These are phyloP conservation scores for Diaporthe velutina DNA, from an alignment of 2,329 filamentous ascomycete species.

Conservation along the genomic window DNA sequence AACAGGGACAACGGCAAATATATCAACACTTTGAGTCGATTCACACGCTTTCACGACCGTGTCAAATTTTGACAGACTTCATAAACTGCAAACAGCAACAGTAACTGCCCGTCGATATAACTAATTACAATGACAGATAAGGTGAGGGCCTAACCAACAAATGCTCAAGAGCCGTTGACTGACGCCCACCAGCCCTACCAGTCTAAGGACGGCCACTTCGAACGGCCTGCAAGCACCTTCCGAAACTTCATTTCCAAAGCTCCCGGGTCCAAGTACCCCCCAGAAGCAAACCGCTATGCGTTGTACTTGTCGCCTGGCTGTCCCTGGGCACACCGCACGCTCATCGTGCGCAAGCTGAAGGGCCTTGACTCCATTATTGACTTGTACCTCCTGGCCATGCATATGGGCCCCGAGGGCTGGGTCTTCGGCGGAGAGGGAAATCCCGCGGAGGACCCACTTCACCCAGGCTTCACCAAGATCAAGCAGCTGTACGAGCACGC, in stretches of 20 bases:
- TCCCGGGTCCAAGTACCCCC: slow-evolving; percentile 64
- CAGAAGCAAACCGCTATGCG: slow-evolving; percentile 71
- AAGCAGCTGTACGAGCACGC: slow-evolving; percentile 79
- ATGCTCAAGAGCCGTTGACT: background rate
- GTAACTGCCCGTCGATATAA: background rate
- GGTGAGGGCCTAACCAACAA: background rate
- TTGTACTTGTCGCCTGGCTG: slow-evolving; percentile 73
- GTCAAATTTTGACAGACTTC: background rate
- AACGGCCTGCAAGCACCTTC: slow-evolving; percentile 66
- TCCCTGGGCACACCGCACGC: slow-evolving; percentile 79
- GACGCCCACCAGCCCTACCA: slow-evolving; percentile 39
- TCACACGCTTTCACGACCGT: background rate
- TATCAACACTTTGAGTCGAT: background rate
- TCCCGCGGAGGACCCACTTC: slow-evolving; percentile 70
- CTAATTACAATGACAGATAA: background rate
- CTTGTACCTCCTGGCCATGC: slow-evolving; percentile 77
- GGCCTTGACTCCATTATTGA: slow-evolving; percentile 78
- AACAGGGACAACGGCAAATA: background rate
- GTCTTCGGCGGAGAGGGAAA: slow-evolving; percentile 60
- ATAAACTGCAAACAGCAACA: too few relatives aligned
- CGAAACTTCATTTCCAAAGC: slow-evolving; percentile 67
- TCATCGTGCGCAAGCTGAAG: slow-evolving; percentile 81
- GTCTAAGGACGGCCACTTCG: slow-evolving; percentile 64
- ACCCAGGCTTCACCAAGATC: slow-evolving; percentile 72
- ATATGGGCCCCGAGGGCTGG: slow-evolving; percentile 72